Evolutionary conservation across 2,329 filamentous ascomycete species (phyloP).

Genomic region (Xylariaceae sp.): DNA sequence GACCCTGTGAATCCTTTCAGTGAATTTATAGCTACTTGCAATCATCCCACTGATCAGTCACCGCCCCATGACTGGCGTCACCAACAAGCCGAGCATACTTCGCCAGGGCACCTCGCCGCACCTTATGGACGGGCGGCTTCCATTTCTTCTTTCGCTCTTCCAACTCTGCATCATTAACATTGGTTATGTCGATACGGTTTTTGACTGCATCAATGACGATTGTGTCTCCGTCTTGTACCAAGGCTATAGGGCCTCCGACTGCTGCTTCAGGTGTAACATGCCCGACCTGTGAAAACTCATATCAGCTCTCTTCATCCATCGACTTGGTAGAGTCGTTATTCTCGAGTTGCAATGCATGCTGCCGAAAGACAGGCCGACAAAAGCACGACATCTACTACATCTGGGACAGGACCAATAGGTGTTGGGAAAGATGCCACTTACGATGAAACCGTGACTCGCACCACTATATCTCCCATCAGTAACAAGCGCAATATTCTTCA

Average conservation of each 20-base stretch:
- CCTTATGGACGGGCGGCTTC: constrained; percentile 72
- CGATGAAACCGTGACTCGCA: constrained; percentile 67
- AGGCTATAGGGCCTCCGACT: constrained; percentile 83
- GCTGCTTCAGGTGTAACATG: constrained; percentile 92
- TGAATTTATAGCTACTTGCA: too few relatives aligned
- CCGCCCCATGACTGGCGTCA: constrained; percentile 88
- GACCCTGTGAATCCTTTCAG: too few relatives aligned
- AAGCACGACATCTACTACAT: too few relatives aligned
- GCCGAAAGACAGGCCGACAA: too few relatives aligned
- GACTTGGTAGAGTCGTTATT: too few relatives aligned
- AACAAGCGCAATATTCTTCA: constrained; percentile 87
- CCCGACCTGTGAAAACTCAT: constrained; percentile 57
- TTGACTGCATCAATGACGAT: constrained; percentile 85
- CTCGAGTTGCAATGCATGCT: too few relatives aligned
- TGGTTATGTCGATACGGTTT: constrained; percentile 72
- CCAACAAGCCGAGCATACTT: constrained; percentile 90
- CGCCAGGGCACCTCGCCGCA: constrained; percentile 82
- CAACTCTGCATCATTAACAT: constrained; percentile 74
- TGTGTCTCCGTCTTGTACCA: constrained; percentile 79
- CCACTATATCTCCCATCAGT: constrained; percentile 92
- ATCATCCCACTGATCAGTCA: constrained; percentile 72
- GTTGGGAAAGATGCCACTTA: too few relatives aligned
- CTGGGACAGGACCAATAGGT: too few relatives aligned
- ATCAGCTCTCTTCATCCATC: too few relatives aligned
- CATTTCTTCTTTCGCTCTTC: constrained; percentile 66